phyloP scores from a whole-genome alignment of 83 land plant species.

The Larix sibirica region DNA sequence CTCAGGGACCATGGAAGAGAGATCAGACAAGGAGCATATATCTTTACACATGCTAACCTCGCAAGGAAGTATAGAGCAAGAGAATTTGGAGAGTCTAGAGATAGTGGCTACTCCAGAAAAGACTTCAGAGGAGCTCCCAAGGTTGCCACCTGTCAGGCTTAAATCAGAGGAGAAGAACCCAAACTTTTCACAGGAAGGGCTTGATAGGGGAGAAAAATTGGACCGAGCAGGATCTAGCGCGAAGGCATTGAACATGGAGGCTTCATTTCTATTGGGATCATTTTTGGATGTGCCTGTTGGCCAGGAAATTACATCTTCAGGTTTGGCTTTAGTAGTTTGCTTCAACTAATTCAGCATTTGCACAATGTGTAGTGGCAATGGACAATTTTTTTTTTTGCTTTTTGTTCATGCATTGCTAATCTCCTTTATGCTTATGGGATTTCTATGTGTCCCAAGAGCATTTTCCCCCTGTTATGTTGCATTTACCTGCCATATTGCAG shows the following conservation, averaged over 20 bases:
- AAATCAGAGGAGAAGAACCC: constrained; percentile 68
- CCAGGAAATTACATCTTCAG: constrained; percentile 83
- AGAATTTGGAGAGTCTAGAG: constrained; percentile 18
- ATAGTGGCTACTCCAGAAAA: constrained; percentile 26
- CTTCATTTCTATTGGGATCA: constrained; percentile 66
- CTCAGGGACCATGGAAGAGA: constrained; percentile 23
- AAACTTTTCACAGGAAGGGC: constrained; percentile 41
- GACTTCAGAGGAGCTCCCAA: constrained; percentile 66
- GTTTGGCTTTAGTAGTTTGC: constrained; percentile 32
- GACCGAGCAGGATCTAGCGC: constrained; percentile 41
- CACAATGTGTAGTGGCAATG: background rate
- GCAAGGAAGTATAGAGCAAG: constrained; percentile 26
- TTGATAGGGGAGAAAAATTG: constrained; percentile 30
- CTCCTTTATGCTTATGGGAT: background rate
- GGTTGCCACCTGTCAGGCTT: constrained; percentile 84
- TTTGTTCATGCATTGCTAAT: background rate
- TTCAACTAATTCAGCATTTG: background rate
- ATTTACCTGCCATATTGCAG: background rate
- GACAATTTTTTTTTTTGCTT: background rate
- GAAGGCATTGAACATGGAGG: constrained; percentile 33
- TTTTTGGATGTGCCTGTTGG: constrained; percentile 87
- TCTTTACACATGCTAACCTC: constrained; percentile 21
- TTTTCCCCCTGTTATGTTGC: background rate
- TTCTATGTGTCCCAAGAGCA: background rate
- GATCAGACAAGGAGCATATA: constrained; percentile 37